Percentiles rank a stretch among this genome's conserved stretches.
Conservation (phyloP, 2,329 filamentous ascomycete species). For the Ophiocordyceps polyrhachis-furcata region DNA sequence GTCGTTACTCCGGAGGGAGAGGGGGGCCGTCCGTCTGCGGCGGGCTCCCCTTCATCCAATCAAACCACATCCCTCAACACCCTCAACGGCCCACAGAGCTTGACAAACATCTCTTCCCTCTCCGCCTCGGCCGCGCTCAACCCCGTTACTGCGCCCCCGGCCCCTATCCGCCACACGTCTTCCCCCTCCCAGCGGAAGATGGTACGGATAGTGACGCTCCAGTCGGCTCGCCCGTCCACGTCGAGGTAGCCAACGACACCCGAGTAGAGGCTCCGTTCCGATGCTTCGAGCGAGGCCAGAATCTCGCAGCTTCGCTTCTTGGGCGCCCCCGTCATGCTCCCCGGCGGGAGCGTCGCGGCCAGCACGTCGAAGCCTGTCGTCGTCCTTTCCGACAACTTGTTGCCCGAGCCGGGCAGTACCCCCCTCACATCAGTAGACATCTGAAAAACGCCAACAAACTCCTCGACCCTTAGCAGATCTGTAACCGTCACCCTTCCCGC, state of each 20-base stretch:
- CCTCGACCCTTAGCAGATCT: slow-evolving; percentile 70
- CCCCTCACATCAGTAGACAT: slow-evolving; percentile 82
- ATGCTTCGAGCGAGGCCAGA: slow-evolving; percentile 46
- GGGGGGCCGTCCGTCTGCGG: too few relatives aligned
- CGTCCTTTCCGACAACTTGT: background rate
- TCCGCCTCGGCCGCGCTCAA: slow-evolving; percentile 66
- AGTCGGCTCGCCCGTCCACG: slow-evolving; percentile 67
- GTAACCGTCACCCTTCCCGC: slow-evolving; percentile 54
- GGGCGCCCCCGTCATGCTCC: slow-evolving; percentile 91
- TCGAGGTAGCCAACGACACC: slow-evolving; percentile 85
- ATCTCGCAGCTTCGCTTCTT: slow-evolving; percentile 87
- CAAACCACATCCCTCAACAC: slow-evolving; percentile 23
- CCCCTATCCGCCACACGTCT: slow-evolving; percentile 57
- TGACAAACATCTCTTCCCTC: slow-evolving; percentile 78
- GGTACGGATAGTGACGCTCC: slow-evolving; percentile 78
- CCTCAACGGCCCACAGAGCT: slow-evolving; percentile 40
- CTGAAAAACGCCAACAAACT: slow-evolving; percentile 79
- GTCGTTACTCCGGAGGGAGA: too few relatives aligned
- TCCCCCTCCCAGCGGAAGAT: slow-evolving; percentile 57
- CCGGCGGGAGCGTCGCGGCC: slow-evolving; percentile 61
- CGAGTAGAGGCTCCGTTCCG: slow-evolving; percentile 60
- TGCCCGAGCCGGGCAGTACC: slow-evolving; percentile 21
- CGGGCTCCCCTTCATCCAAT: background rate
- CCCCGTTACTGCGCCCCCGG: slow-evolving; percentile 76
- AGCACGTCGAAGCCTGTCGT: slow-evolving; percentile 56